A percentile compares a stretch with the other conserved stretches of the same genome.
These are phyloP conservation scores for Trichoderma breve DNA, from an alignment of 2,329 filamentous ascomycete genomes.

Conservation along the genomic window DNA sequence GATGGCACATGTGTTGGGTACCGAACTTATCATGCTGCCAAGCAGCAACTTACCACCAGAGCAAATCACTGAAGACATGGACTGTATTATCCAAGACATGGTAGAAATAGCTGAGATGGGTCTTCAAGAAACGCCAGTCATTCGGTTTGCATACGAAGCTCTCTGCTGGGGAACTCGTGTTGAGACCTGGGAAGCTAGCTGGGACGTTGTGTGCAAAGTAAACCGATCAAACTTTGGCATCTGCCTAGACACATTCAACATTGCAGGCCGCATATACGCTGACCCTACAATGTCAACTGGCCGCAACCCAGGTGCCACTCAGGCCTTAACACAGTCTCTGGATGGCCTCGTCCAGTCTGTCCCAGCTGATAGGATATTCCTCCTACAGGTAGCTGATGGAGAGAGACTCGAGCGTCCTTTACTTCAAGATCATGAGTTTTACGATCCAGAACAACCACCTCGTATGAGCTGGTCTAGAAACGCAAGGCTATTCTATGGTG, in stretches of 20 bases:
- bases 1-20: conserved; percentile 61
- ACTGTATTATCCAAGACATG: conserved; percentile 61
- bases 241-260: conserved; percentile 77
- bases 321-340: conserved; percentile 53
- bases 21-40: conserved; percentile 72
- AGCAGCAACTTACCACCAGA: conserved; percentile 62
- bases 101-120: conserved; percentile 66
- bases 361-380: conserved; percentile 66
- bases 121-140: conserved; percentile 49
- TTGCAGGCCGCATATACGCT: conserved; percentile 67
- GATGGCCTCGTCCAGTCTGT: conserved; percentile 52
- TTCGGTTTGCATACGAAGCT: conserved; percentile 72
- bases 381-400: conserved; percentile 74
- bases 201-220: conserved; percentile 64
- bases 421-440: conserved; percentile 44
- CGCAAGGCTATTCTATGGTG: conserved; percentile 57
- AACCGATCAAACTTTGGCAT: conserved; percentile 71
- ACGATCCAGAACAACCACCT: conserved; percentile 34
- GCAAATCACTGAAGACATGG: conserved; percentile 45
- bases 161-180: conserved; percentile 69
- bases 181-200: conserved; percentile 69
- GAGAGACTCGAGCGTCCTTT: conserved; percentile 61
- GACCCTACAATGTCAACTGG: conserved; percentile 59
- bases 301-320: conserved; percentile 53
- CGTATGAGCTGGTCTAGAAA: conserved; percentile 81